A percentile compares a stretch with the other conserved stretches of the same genome.
Conservation (phyloP, 768 basidiomycete species). For the Russula emetica region DNA sequence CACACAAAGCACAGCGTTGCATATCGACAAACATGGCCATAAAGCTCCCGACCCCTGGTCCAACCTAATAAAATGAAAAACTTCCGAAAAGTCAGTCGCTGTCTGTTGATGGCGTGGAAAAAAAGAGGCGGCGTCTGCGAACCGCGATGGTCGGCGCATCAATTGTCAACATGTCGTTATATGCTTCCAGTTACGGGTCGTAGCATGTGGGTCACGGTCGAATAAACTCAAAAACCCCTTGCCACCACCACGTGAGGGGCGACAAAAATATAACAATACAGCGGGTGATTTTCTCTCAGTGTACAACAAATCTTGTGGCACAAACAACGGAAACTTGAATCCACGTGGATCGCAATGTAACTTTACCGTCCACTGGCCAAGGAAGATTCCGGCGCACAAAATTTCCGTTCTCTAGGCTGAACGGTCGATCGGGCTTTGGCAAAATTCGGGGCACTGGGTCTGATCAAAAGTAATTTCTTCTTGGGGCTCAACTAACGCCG, state of each 20-base stretch:
- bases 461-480: not conserved
- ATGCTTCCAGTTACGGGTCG: not conserved
- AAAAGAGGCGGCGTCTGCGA: slow-evolving; percentile 8
- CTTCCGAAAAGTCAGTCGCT: not conserved
- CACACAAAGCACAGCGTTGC: not conserved
- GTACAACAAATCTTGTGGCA: not conserved
- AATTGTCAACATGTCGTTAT: slow-evolving; percentile 18
- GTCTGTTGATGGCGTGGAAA: slow-evolving; percentile 10
- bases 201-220: not conserved
- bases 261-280: slow-evolving; percentile 5
- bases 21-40: not conserved
- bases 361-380: not conserved
- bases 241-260: not conserved
- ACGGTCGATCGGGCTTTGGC: not conserved
- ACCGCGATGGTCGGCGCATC: not conserved
- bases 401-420: not conserved
- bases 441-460: not conserved
- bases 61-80: slow-evolving; percentile 13
- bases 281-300: not conserved
- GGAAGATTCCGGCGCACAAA: not conserved
- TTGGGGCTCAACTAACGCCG: slow-evolving; percentile 8
- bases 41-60: not conserved
- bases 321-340: not conserved
- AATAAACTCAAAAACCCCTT: not conserved
- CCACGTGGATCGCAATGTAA: not conserved